A percentile compares a stretch with the other conserved stretches of the same genome.
Evolutionary conservation across 1,139 yeast genomes (phyloP).

Genomic region (Cylindricascospora bacillispora): DNA sequence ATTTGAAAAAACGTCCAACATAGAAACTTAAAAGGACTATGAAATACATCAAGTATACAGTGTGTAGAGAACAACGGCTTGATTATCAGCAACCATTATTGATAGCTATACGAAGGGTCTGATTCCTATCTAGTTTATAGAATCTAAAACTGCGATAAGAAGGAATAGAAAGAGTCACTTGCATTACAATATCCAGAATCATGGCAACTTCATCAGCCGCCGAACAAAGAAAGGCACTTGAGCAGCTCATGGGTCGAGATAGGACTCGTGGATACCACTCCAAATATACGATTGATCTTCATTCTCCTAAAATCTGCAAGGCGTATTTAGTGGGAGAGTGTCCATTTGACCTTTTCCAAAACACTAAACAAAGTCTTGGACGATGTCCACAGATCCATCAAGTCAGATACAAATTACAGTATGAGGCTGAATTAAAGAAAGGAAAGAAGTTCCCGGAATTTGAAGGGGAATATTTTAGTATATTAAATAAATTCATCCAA

Average conservation of each 20-base stretch:
- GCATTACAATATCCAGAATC: too few relatives aligned
- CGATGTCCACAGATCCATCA: constrained; percentile 66
- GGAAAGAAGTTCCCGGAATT: constrained; percentile 55
- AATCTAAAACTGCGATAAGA: too few relatives aligned
- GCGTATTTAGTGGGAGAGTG: constrained; percentile 78
- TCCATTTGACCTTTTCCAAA: constrained; percentile 72
- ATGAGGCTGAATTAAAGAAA: constrained; percentile 42
- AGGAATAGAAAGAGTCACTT: too few relatives aligned
- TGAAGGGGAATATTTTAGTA: constrained; percentile 47
- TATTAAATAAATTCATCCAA: constrained; percentile 32
- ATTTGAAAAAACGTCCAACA: too few relatives aligned
- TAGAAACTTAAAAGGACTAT: too few relatives aligned
- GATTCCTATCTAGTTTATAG: too few relatives aligned
- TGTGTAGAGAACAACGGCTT: too few relatives aligned
- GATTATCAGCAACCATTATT: too few relatives aligned
- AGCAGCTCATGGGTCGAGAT: constrained; percentile 73
- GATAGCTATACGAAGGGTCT: too few relatives aligned
- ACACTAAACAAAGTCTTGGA: constrained; percentile 78
- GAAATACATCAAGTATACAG: too few relatives aligned
- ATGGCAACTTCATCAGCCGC: constrained; percentile 35
- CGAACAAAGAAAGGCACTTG: constrained; percentile 65
- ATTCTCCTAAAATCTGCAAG: constrained; percentile 63
- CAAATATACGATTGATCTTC: constrained; percentile 28
- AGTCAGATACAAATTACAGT: constrained; percentile 65
- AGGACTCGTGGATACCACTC: constrained; percentile 7